These are phyloP conservation scores for Capillidium heterosporum DNA, from an alignment of 371 early-diverging fungal genomes.

Conservation along the genomic window DNA sequence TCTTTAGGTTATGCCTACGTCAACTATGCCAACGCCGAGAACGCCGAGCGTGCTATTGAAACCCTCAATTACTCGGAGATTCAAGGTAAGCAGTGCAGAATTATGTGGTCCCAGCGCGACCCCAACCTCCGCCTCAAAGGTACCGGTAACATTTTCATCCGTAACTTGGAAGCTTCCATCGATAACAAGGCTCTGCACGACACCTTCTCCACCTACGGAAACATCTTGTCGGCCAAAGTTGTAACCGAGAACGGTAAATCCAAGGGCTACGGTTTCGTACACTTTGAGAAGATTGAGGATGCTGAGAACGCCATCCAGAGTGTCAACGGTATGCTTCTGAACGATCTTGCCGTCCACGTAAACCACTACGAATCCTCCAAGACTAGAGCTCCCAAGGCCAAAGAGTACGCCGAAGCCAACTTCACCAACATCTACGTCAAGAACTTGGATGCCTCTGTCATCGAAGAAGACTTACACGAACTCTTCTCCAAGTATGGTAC, in stretches of 20 bases:
- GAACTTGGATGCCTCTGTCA: conserved; percentile 77
- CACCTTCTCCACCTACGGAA: conserved; percentile 97
- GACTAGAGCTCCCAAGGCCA: conserved; percentile 85
- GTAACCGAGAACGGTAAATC: conserved; percentile 74
- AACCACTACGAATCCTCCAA: conserved; percentile 83
- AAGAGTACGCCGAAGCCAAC: conserved; percentile 62
- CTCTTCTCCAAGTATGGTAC: conserved; percentile 76
- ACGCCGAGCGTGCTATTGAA: conserved; percentile 88
- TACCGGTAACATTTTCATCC: conserved; percentile 97
- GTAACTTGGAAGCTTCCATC: conserved; percentile 93
- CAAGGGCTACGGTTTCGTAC: conserved; percentile 97
- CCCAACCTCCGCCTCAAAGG: conserved; percentile 87
- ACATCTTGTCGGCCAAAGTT: conserved; percentile 97
- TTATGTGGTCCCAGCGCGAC: conserved; percentile 99
- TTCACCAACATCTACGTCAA: conserved; percentile 98
- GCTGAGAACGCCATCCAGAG: conserved; percentile 94
- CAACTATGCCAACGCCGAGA: conserved; percentile 70
- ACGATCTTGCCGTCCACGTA: conserved; percentile 85
- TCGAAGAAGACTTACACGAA: conserved; percentile 62
- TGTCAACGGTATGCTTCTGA: conserved; percentile 97
- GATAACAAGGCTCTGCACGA: conserved; percentile 98
- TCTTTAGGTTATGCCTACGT: conserved; percentile 96
- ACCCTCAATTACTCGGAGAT: conserved; percentile 85
- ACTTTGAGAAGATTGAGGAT: conserved; percentile 91
- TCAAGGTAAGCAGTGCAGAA: conserved; percentile 88